Base-by-base conservation (phyloP, 345 rosid species). In the Nasturtium officinale region DNA sequence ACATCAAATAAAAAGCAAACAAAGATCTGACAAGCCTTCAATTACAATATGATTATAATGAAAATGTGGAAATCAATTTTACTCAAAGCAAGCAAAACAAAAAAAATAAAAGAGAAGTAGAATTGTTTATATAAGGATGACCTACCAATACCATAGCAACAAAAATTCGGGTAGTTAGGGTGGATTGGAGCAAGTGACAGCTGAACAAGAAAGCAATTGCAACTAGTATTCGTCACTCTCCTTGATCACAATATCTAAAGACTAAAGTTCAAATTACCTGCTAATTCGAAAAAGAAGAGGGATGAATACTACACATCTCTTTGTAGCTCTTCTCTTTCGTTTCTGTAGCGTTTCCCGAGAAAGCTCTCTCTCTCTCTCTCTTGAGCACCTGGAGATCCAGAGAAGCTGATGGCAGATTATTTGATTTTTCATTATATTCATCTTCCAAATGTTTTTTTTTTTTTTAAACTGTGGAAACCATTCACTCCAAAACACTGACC, bases 61-160 rank as follows among this genome's bases (percentile, higher is more conserved):
- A 7, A 23, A 72, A 73, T 43, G 48, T 15, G 37, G 26, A 10
- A 13, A 55, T 63, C 7, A 45, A 64, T 75, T 75, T 8, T 75
- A 86, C 84, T 83, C 79, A 65, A 85, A 86, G 94, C 87, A 73
- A 86, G 74, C 62, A 26, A 26, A 62, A 46, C 45, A 32, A 54
- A 54, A 46, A 15, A 62, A 46, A 51, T 26, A 54, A 54, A 46
- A 15, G 5, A 33, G 3, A 60, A 13, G 28, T 2, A 57, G 18
- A 17, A 40, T 53, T 25, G 26, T 52, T 46, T 20, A 40, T 35
- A 10, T 37, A 71, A 35, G 42, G 23, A 67, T 60, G 76, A 42
- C 55, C 51, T 42, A 52, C 43, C 46, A 64, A 54, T 23, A 23
- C 25, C 25, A 23, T 23, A 55, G 50, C 71, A 58, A 59, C 72